Base-by-base conservation (phyloP, 1,284 basidiomycete genomes). In the Fomes fomentarius region DNA sequence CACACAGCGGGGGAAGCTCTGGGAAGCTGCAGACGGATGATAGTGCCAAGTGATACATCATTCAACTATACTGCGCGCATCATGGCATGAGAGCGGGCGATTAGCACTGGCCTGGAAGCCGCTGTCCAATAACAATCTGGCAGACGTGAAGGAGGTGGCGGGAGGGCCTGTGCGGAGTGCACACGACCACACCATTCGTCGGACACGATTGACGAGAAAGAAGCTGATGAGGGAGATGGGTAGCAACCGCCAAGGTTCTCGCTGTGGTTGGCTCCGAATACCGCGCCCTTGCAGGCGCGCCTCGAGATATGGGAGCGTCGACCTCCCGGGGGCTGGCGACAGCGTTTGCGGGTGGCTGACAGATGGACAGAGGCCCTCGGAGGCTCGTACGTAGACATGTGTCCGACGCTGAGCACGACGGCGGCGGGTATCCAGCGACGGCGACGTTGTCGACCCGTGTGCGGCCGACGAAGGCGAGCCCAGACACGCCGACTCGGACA, bases 181-280 rank as follows among this genome's bases (percentile, higher is more conserved):
- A 52, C 47, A 47, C 45, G 49, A 52, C 3, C 21, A 24, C 50
- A 50, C 46, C 56, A 50, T 34, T 22, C 31, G 41, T 35, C 45
- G 40, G 55, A 55, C 47, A 49, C 47, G 59, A 45, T 52, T 50
- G 55, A 60, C 54, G 58, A 60, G 52, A 45, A 48, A 57, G 59
- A 61, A 61, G 59, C 50, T 61, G 59, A 61, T 61, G 59, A 50
- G 41, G 43, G 41, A 45, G 47, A 43, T 46, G 52, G 52, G 40
- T 61, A 52, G 53, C 59, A 61, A 61, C 59, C 58, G 55, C 59
- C 59, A 61, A 61, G 56, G n/a, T n/a, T 31, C 40, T 38, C 39
- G 31, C 38, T 35, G 34, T 39, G 58, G 37, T 39, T 47, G 37
- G 48, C 28, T 42, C 41, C 45, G 57, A 56, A 21, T 19, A 30